These are phyloP conservation scores for Diospyros kaki DNA, from an alignment of 148 eudicot genomes.

Conservation along the genomic window DNA sequence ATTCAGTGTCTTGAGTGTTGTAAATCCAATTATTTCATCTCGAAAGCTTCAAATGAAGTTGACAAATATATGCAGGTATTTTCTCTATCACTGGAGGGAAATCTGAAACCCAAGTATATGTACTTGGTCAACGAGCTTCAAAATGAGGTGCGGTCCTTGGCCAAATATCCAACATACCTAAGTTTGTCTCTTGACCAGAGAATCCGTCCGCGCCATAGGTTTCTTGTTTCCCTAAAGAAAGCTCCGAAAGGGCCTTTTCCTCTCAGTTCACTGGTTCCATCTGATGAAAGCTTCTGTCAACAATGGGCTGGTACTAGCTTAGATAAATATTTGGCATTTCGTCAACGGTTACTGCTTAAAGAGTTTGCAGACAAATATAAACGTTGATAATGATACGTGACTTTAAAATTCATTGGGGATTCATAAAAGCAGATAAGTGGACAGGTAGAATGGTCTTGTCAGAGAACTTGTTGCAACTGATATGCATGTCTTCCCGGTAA, in stretches of 20 bases:
- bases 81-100: constrained; percentile 84
- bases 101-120: constrained; percentile 84
- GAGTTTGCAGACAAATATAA: constrained; percentile 77
- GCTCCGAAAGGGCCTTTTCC: constrained; percentile 96
- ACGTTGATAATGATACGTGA: constrained; percentile 26
- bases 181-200: constrained; percentile 96
- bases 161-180: constrained; percentile 87
- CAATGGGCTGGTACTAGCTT: constrained; percentile 88
- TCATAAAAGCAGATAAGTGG: not conserved
- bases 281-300: constrained; percentile 85
- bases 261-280: constrained; percentile 78
- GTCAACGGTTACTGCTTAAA: constrained; percentile 70
- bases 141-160: constrained; percentile 78
- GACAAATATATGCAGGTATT: constrained; percentile 56
- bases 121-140: constrained; percentile 83
- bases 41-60: constrained; percentile 1
- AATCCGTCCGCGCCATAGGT: constrained; percentile 92
- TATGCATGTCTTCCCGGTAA: not conserved
- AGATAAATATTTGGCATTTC: constrained; percentile 80
- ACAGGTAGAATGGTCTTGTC: constrained; percentile 3
- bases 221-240: constrained; percentile 74
- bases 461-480: not conserved
- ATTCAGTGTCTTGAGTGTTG: not conserved
- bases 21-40: not conserved
- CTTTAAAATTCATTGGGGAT: not conserved